A percentile compares a stretch with the other conserved stretches of the same genome.
phyloP scores from a whole-genome alignment of 345 rosid species.

The Conringia planisiliqua region DNA sequence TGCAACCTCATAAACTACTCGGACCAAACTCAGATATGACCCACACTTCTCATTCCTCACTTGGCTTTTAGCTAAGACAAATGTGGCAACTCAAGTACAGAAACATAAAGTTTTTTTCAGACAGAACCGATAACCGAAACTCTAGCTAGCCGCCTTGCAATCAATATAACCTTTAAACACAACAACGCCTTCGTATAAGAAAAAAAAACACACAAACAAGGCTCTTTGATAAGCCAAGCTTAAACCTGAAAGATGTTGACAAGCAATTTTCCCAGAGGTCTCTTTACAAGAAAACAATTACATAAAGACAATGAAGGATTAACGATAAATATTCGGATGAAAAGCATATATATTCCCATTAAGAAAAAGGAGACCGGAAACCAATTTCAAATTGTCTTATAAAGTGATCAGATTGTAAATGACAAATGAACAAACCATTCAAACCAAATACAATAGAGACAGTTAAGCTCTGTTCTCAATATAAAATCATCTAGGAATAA shows the following conservation, averaged over 20 bases:
- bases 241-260: neutral
- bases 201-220: neutral
- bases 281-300: neutral
- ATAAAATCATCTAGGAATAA: conserved; percentile 1
- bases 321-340: neutral
- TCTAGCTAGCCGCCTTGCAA: neutral
- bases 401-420: neutral
- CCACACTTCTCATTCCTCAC: neutral
- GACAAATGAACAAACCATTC: neutral
- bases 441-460: conserved; percentile 15
- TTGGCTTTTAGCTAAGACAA: neutral
- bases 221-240: neutral
- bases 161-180: neutral
- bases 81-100: neutral
- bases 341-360: neutral
- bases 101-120: neutral
- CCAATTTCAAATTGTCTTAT: neutral
- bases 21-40: neutral
- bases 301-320: neutral
- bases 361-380: neutral
- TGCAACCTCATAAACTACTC: neutral
- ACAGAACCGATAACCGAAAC: neutral
- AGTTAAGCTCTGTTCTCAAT: neutral
- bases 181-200: no score
- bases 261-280: neutral